Evolutionary conservation across 345 rosid species (phyloP).

Genomic region (Eucalyptus cladocalyx): DNA sequence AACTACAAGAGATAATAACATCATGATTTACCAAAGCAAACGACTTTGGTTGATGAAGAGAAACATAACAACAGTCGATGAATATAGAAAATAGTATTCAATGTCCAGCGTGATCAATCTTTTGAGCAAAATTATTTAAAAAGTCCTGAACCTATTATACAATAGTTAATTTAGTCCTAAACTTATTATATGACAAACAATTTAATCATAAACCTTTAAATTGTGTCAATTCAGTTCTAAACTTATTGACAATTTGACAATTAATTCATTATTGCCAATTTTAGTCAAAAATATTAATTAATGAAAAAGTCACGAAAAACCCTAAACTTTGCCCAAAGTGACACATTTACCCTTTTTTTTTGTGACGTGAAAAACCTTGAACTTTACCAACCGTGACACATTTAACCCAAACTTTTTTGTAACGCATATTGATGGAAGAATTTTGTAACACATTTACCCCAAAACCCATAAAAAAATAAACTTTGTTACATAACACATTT

Average conservation of each 20-base stretch:
- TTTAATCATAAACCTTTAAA: background rate
- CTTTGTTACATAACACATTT: no score
- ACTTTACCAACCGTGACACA: no score
- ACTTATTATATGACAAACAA: background rate
- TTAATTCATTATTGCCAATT: background rate
- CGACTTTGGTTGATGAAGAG: background rate
- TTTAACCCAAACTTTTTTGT: no score
- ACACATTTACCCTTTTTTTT: no score
- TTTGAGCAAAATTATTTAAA: background rate
- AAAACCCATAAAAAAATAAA: no score
- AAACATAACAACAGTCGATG: background rate
- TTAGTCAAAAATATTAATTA: background rate
- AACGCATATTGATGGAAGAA: no score
- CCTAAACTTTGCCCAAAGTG: no score
- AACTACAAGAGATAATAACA: background rate
- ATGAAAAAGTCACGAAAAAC: no score
- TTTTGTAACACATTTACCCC: no score
- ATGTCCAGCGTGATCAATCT: background rate
- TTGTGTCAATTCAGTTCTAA: background rate
- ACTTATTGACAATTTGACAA: background rate
- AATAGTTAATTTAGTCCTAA: background rate
- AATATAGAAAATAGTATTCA: background rate
- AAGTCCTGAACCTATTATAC: background rate
- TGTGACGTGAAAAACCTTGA: no score
- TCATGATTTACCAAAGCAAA: background rate